phyloP scores from a whole-genome alignment of 2,329 filamentous ascomycete genomes.

The Thelonectria olida region DNA sequence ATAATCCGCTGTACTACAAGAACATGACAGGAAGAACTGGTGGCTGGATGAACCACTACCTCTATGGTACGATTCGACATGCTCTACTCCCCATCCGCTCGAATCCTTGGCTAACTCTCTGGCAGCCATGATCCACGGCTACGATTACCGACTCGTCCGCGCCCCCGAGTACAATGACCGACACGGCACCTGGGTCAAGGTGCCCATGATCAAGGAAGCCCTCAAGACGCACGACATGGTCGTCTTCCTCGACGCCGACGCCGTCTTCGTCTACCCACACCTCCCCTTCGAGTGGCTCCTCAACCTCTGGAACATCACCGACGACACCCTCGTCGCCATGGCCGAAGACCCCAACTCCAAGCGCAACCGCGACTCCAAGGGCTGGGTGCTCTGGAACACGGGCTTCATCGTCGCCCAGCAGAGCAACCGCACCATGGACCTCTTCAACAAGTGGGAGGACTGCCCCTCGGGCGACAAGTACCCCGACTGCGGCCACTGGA shows the following conservation, averaged over 20 bases:
- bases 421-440: constrained; percentile 33
- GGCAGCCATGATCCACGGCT: constrained; percentile 54
- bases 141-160: constrained; percentile 58
- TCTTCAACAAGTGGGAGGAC: constrained; percentile 27
- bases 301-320: constrained; percentile 54
- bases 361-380: constrained; percentile 47
- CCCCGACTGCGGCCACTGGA: constrained; percentile 33
- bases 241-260: constrained; percentile 56
- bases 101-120: not conserved
- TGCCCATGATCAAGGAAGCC: constrained; percentile 49
- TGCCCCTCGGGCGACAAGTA: constrained; percentile 30
- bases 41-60: constrained; percentile 34
- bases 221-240: constrained; percentile 52
- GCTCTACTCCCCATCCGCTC: not conserved
- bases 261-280: constrained; percentile 51
- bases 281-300: constrained; percentile 59
- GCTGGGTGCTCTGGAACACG: constrained; percentile 36
- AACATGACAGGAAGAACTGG: constrained; percentile 31
- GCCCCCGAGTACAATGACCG: constrained; percentile 52
- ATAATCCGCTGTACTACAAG: constrained; percentile 18
- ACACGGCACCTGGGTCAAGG: constrained; percentile 57
- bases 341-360: constrained; percentile 53
- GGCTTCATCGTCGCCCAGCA: constrained; percentile 35
- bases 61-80: constrained; percentile 25
- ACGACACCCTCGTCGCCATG: constrained; percentile 54